Conservation (phyloP, 2,329 filamentous ascomycete species). For the Phaeosphaeriaceae sp. region DNA sequence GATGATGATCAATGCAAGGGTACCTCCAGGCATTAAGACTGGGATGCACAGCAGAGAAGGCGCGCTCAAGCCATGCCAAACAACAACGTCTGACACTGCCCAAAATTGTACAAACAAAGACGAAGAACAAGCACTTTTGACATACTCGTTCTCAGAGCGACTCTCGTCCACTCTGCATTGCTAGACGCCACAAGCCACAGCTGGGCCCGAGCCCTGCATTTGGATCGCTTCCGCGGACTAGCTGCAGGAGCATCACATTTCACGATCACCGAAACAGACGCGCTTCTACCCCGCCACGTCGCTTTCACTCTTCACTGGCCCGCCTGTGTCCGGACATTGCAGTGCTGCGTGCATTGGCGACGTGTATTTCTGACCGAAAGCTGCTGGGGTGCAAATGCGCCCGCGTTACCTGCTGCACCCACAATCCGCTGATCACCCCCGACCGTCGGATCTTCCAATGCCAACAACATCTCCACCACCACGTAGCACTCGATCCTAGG, state of each 20-base stretch:
- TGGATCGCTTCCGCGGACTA: constrained; percentile 27
- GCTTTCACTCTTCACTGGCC: constrained; percentile 5
- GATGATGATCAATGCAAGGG: constrained; percentile 2
- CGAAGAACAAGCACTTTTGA: background rate
- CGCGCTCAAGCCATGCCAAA: constrained; percentile 4
- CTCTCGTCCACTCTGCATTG: constrained; percentile 13
- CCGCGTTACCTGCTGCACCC: constrained; percentile 11
- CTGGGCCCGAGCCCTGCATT: constrained; percentile 17
- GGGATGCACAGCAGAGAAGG: constrained; percentile 1
- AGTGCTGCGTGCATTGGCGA: background rate
- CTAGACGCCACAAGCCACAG: constrained; percentile 18
- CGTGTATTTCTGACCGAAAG: constrained; percentile 4
- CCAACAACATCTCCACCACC: constrained; percentile 11
- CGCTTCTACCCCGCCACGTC: constrained; percentile 23
- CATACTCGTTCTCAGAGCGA: constrained; percentile 5
- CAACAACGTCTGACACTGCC: constrained; percentile 9
- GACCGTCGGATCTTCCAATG: constrained; percentile 20
- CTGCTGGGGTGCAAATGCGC: constrained; percentile 14
- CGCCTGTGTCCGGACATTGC: background rate
- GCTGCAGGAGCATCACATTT: constrained; percentile 26
- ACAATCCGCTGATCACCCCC: constrained; percentile 15
- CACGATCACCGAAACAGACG: constrained; percentile 12
- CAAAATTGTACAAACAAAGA: constrained; percentile 19
- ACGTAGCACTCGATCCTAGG: background rate
- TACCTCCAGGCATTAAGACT: constrained; percentile 4